These are phyloP conservation scores for Rhododendron griersonianum DNA, from an alignment of 148 eudicot species.

Conservation along the genomic window DNA sequence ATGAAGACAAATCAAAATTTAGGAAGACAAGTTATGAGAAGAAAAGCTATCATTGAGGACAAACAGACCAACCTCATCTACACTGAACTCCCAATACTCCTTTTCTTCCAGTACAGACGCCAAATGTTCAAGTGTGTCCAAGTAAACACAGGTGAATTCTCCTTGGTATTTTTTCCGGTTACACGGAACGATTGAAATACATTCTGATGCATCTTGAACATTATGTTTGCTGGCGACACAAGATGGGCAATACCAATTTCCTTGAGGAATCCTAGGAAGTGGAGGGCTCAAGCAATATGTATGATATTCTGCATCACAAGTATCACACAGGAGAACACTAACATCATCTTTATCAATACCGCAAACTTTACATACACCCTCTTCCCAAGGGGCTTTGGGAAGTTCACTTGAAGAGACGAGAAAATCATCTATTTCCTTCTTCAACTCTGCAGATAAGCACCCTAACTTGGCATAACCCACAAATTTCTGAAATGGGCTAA, in stretches of 20 bases:
- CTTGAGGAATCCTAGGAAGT: conserved; percentile 65
- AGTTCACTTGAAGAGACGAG: conserved; percentile 38
- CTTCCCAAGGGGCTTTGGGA: conserved; percentile 80
- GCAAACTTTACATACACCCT: conserved; percentile 71
- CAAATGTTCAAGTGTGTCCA: conserved; percentile 41
- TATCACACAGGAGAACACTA: conserved; percentile 64
- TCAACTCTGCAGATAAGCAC: conserved; percentile 37
- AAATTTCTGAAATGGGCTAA: conserved; percentile 32
- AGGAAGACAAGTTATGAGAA: conserved; percentile 3
- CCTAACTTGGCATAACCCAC: conserved; percentile 36
- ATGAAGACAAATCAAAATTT: neutral
- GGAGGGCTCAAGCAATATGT: conserved; percentile 71
- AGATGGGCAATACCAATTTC: conserved; percentile 78
- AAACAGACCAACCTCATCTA: conserved; percentile 49
- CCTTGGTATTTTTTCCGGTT: conserved; percentile 33
- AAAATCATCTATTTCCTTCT: conserved; percentile 40
- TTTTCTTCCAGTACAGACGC: conserved; percentile 43
- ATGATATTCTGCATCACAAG: conserved; percentile 76
- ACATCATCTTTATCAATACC: conserved; percentile 71
- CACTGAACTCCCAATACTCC: conserved; percentile 64
- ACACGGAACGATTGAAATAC: conserved; percentile 19
- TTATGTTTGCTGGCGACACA: conserved; percentile 41
- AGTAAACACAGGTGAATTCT: conserved; percentile 36
- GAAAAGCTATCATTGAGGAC: neutral
- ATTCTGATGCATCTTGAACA: conserved; percentile 16